Conservation (phyloP, 2,329 filamentous ascomycete genomes). For the Hymenoscyphus scutula region DNA sequence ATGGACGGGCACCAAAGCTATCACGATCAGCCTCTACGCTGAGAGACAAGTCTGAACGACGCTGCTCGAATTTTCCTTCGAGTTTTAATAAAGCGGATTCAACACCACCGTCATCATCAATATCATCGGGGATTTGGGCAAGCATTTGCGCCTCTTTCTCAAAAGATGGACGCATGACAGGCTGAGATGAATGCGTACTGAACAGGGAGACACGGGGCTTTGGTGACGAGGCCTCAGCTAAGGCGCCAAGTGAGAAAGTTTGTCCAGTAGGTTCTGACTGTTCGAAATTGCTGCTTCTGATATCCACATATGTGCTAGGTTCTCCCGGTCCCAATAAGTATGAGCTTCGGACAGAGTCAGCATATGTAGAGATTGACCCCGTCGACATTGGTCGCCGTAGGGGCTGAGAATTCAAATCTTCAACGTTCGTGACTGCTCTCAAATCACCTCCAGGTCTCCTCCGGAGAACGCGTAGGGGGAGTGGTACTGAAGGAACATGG, state of each 20-base stretch:
- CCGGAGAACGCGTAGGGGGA: conserved; percentile 62
- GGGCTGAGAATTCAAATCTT: conserved; percentile 53
- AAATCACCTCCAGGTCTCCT: conserved; percentile 74
- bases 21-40: conserved; percentile 18
- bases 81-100: conserved; percentile 91
- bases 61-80: conserved; percentile 77
- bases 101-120: conserved; percentile 76
- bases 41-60: conserved; percentile 31
- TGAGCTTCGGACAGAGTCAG: conserved; percentile 59
- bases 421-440: conserved; percentile 63
- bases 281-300: conserved; percentile 40
- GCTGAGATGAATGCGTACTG: conserved; percentile 61
- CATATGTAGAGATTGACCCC: conserved; percentile 58
- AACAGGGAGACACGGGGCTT: conserved; percentile 53
- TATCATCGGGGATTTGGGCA: conserved; percentile 81
- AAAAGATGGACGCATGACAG: conserved; percentile 71
- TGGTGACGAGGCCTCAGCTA: conserved; percentile 48
- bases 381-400: conserved; percentile 56
- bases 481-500: conserved; percentile 45
- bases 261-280: conserved; percentile 43
- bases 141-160: conserved; percentile 85
- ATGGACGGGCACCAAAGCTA: conserved; percentile 31
- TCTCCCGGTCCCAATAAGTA: conserved; percentile 42
- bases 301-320: conserved; percentile 45
- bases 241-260: conserved; percentile 57